These are phyloP conservation scores for Taiozyma onychis DNA, from an alignment of 1,139 yeast genomes.

Conservation along the genomic window DNA sequence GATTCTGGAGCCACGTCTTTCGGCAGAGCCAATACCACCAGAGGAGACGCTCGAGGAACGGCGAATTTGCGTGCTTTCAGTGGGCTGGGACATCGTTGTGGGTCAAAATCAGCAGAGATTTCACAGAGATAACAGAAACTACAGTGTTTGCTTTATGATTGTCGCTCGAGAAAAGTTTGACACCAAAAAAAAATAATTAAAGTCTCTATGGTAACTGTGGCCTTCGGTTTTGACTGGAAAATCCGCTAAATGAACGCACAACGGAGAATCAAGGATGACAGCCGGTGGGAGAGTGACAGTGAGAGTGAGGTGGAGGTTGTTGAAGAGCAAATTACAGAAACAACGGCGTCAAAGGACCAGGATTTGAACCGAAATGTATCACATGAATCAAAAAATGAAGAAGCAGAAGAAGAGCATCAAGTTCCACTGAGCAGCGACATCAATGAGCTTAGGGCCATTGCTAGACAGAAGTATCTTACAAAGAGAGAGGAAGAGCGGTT, in stretches of 20 bases:
- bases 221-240: neutral
- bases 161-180: neutral
- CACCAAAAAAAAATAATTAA: neutral
- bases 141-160: neutral
- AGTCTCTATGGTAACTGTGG: neutral
- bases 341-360: conserved; percentile 2
- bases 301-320: conserved; percentile 12
- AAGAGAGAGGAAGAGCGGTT: conserved; percentile 43
- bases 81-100: neutral
- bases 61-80: neutral
- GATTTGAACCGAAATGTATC: conserved; percentile 27
- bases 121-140: neutral
- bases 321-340: conserved; percentile 13
- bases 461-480: conserved; percentile 43
- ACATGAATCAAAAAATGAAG: conserved; percentile 21
- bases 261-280: conserved; percentile 5
- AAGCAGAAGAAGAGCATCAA: conserved; percentile 18
- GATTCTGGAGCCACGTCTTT: conserved; percentile 11
- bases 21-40: neutral
- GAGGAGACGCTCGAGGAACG: neutral
- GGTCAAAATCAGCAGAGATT: neutral
- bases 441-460: conserved; percentile 35
- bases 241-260: neutral
- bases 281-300: conserved; percentile 20
- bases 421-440: conserved; percentile 16